phyloP scores from a whole-genome alignment of 345 rosid species.

The Melaleuca quinquenervia region DNA sequence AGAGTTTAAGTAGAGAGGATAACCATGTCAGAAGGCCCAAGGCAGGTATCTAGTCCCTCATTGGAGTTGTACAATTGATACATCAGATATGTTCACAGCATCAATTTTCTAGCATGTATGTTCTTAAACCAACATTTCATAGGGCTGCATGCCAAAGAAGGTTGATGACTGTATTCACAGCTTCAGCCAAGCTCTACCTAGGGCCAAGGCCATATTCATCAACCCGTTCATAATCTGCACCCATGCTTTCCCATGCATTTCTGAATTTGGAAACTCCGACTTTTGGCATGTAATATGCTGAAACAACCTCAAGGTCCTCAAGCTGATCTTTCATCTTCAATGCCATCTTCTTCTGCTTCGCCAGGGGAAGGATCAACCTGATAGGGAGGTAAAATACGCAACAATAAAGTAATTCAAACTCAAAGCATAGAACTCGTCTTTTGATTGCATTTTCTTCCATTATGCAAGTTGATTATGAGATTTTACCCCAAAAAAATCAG shows the following conservation, averaged over 20 bases:
- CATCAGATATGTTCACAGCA: background rate
- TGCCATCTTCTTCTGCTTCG: slow-evolving; percentile 91
- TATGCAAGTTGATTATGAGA: background rate
- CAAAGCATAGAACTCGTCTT: background rate
- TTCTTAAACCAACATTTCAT: slow-evolving; percentile 28
- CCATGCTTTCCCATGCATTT: slow-evolving; percentile 94
- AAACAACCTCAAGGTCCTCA: slow-evolving; percentile 90
- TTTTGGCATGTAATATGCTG: slow-evolving; percentile 84
- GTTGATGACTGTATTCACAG: slow-evolving; percentile 70
- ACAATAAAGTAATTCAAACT: background rate
- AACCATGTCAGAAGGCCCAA: background rate
- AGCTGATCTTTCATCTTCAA: slow-evolving; percentile 93
- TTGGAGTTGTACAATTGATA: background rate
- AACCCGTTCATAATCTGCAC: slow-evolving; percentile 61
- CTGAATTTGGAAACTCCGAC: slow-evolving; percentile 89
- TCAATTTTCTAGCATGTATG: background rate
- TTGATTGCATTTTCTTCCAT: background rate
- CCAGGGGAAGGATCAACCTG: slow-evolving; percentile 90
- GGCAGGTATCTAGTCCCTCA: background rate
- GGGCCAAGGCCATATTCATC: slow-evolving; percentile 98
- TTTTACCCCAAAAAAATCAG: background rate
- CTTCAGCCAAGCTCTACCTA: slow-evolving; percentile 79
- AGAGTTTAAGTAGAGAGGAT: background rate
- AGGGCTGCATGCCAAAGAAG: slow-evolving; percentile 99
- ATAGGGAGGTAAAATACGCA: background rate